Evolutionary conservation across 169 alveolate species (phyloP), one percentile per base, ranked within the genome.

Genomic region (Plasmodium knowlesi): DNA sequence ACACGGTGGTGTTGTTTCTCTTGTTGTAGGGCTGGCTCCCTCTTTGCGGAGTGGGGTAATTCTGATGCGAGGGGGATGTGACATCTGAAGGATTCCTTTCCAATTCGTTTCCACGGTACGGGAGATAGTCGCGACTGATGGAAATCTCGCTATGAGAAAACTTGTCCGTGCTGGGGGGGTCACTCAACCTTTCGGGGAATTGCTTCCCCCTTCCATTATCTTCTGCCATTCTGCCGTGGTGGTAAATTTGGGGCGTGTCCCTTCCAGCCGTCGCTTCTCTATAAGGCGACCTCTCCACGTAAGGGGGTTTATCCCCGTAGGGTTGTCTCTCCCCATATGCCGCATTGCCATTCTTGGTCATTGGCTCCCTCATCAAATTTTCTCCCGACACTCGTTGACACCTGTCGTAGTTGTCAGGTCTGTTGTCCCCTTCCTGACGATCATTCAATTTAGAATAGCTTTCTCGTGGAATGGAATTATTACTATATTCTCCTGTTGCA

Each of bases 381-480:
- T 85, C 93, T n/a, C 67, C 79, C 4, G 84, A 16, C 14, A 32
- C 46, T 4, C 79, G 80, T 19, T 30, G 92, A 39, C 32, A 82
- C 28, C 37, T 71, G 22, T 19, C 50, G 16, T 84, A 71, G 61
- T 37, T 3, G 22, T 57, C 61, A 50, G 61, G 22, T 43, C 92
- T 37, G 8, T 32, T 5, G 37, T 84, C 78, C 46, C 76, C 53
- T 41, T 84, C 92, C 34, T 14, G 22, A 28, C 70, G 53, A 16
- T 85, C 85, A 14, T 37, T 85, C 25, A 70, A 73, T 34, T 22
- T 79, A 16, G 28, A 41, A 50, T 79, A 79, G 4, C 25, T 19
- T 0, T 32, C 54, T 19, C 71, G 9, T 0, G 61, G 25, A 25
- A 16, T 54, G 19, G 5, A 9, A 79, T 0, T 41, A 37, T 19